Percentiles rank a stretch among this genome's conserved stretches.
Evolutionary conservation across 2,329 filamentous ascomycete genomes (phyloP).

Genomic region (Alternaria brassicicola): DNA sequence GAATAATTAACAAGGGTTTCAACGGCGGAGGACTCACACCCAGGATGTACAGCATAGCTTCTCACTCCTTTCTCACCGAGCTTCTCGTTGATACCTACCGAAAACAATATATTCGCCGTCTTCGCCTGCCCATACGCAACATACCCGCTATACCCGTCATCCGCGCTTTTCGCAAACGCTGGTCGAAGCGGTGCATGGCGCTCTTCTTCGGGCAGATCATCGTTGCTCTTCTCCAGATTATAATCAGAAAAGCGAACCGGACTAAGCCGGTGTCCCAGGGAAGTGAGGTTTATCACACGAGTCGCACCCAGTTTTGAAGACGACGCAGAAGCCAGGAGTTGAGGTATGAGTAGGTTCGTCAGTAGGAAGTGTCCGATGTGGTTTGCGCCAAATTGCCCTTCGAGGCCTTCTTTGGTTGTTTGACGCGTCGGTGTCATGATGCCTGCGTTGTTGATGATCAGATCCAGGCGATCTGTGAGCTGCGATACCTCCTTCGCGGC

Average conservation of each 20-base stretch:
- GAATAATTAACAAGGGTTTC: not conserved
- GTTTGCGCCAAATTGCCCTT: conserved; percentile 56
- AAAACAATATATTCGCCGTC: conserved; percentile 41
- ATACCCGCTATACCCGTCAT: conserved; percentile 35
- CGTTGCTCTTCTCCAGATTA: conserved; percentile 43
- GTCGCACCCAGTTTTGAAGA: conserved; percentile 39
- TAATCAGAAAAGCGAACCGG: conserved; percentile 53
- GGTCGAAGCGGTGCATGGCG: conserved; percentile 24
- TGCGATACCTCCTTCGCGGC: conserved; percentile 42
- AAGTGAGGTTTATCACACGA: conserved; percentile 40
- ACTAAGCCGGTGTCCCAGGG: conserved; percentile 37
- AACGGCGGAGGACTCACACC: conserved; percentile 28
- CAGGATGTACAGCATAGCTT: conserved; percentile 43
- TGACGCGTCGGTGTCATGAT: conserved; percentile 40
- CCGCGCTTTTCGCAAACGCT: conserved; percentile 20
- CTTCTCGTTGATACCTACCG: conserved; percentile 28
- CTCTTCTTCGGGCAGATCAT: conserved; percentile 36
- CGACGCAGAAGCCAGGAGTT: conserved; percentile 40
- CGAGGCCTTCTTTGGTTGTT: conserved; percentile 53
- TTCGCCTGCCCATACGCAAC: conserved; percentile 43
- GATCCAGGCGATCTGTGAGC: conserved; percentile 46
- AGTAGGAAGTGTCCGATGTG: conserved; percentile 57
- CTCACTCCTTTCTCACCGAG: conserved; percentile 29
- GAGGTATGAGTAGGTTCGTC: conserved; percentile 52
- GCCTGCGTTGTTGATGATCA: conserved; percentile 56